Evolutionary conservation across 2,329 filamentous ascomycete species (phyloP).

Genomic region (Didymosphaeria variabile): DNA sequence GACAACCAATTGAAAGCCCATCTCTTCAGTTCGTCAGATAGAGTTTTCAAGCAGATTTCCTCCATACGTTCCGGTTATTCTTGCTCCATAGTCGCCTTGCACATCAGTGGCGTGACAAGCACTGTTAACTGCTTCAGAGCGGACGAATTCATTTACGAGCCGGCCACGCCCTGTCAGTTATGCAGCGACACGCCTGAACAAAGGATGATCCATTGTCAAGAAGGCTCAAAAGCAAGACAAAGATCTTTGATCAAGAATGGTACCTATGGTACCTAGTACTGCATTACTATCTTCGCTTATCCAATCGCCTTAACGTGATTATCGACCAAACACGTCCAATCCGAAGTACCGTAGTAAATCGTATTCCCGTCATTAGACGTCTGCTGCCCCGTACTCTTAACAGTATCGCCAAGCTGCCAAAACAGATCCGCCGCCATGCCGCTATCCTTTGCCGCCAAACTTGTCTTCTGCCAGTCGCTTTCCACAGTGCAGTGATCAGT

Average conservation of each 20-base stretch:
- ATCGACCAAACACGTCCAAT: conserved; percentile 45
- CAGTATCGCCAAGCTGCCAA: conserved; percentile 44
- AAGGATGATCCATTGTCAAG: no score
- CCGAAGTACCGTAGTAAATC: conserved; percentile 37
- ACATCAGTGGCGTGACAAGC: no score
- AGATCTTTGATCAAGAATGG: not conserved
- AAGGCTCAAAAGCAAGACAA: not conserved
- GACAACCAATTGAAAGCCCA: no score
- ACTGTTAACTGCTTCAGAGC: no score
- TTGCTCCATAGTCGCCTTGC: no score
- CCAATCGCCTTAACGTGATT: conserved; percentile 39
- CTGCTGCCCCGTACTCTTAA: conserved; percentile 31
- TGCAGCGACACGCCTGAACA: no score
- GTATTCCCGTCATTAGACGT: conserved; percentile 45
- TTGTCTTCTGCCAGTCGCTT: conserved; percentile 42
- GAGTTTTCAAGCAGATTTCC: no score
- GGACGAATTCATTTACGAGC: no score
- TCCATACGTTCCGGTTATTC: no score
- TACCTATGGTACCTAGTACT: not conserved
- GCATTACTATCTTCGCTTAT: conserved; percentile 16
- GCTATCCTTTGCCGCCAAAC: conserved; percentile 28
- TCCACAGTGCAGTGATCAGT: conserved; percentile 40
- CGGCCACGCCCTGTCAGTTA: no score
- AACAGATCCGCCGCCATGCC: conserved; percentile 47
- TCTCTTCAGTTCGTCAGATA: no score